These are phyloP conservation scores for Crithidia fasciculata DNA, from an alignment of 208 protist species.

Conservation along the genomic window DNA sequence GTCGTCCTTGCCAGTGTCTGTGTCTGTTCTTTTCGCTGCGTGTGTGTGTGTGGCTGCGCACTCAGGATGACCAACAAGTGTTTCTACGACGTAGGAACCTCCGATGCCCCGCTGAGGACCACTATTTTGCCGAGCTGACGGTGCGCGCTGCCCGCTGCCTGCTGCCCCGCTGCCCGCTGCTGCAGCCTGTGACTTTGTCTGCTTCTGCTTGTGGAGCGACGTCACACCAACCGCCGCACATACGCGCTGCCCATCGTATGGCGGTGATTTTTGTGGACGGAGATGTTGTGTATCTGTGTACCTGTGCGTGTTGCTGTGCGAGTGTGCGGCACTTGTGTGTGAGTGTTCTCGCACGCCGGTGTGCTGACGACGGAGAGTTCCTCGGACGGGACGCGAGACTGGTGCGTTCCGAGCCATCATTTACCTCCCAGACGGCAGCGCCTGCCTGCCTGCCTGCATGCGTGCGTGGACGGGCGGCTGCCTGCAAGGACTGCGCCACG, in stretches of 20 bases:
- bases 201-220: slow-evolving; percentile 13
- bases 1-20: background rate
- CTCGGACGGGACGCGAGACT: background rate
- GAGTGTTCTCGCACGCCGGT: slow-evolving; percentile 7
- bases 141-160: background rate
- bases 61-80: background rate
- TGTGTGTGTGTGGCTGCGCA: background rate
- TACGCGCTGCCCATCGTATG: slow-evolving; percentile 23
- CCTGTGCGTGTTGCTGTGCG: background rate
- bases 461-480: background rate
- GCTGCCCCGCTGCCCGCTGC: slow-evolving; percentile 39
- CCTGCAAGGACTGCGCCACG: no score
- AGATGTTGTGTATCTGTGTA: background rate
- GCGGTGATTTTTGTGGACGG: slow-evolving; percentile 39
- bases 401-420: slow-evolving; percentile 7
- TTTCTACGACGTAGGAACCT: background rate
- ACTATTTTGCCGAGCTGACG: slow-evolving; percentile 9
- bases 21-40: background rate
- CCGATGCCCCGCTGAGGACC: background rate
- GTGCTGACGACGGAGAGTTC: slow-evolving; percentile 1
- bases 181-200: background rate
- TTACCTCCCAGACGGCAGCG: slow-evolving; percentile 5
- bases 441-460: background rate
- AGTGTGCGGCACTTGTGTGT: background rate
- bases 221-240: slow-evolving; percentile 35